phyloP scores from a whole-genome alignment of 495 filamentous ascomycete species.

The Aspergillus coremiiformis region DNA sequence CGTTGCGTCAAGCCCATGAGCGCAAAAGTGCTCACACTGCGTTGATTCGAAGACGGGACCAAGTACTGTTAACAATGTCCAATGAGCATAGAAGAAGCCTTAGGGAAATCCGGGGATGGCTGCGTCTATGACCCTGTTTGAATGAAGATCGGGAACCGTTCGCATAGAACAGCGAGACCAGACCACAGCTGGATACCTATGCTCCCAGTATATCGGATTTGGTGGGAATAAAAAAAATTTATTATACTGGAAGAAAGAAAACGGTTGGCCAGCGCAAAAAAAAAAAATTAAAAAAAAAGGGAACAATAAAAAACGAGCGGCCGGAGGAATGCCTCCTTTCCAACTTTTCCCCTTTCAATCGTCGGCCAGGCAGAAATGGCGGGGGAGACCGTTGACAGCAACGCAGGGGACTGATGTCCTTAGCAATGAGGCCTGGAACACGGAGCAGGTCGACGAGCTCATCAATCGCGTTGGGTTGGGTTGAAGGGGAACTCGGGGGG shows the following conservation, averaged over 20 bases:
- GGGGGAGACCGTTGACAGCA: slow-evolving; percentile 23
- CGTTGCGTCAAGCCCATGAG: slow-evolving; percentile 59
- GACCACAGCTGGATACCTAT: not conserved
- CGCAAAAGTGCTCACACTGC: slow-evolving; percentile 22
- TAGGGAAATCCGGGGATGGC: slow-evolving; percentile 8
- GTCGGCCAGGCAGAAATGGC: slow-evolving; percentile 17
- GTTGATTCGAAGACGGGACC: slow-evolving; percentile 17
- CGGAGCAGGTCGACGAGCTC: slow-evolving; percentile 13
- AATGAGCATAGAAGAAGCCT: slow-evolving; percentile 17
- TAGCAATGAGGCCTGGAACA: slow-evolving; percentile 20
- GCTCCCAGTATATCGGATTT: not conserved
- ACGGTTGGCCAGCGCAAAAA: slow-evolving; percentile 9
- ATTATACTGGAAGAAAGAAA: slow-evolving; percentile 5
- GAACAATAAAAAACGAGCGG: slow-evolving; percentile 39
- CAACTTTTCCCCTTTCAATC: slow-evolving; percentile 29
- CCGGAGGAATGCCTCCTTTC: slow-evolving; percentile 46
- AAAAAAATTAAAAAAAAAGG: slow-evolving; percentile 22
- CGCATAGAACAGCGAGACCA: slow-evolving; percentile 10
- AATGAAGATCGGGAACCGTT: slow-evolving; percentile 1
- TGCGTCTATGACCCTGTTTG: not conserved
- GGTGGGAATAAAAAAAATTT: not conserved
- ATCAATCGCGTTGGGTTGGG: slow-evolving; percentile 22
- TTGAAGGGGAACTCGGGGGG: slow-evolving; percentile 5
- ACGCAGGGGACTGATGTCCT: slow-evolving; percentile 25
- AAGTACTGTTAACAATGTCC: slow-evolving; percentile 18